Base-by-base conservation (phyloP, 805 yeast genomes). In the Wickerhamomyces queroliae region DNA sequence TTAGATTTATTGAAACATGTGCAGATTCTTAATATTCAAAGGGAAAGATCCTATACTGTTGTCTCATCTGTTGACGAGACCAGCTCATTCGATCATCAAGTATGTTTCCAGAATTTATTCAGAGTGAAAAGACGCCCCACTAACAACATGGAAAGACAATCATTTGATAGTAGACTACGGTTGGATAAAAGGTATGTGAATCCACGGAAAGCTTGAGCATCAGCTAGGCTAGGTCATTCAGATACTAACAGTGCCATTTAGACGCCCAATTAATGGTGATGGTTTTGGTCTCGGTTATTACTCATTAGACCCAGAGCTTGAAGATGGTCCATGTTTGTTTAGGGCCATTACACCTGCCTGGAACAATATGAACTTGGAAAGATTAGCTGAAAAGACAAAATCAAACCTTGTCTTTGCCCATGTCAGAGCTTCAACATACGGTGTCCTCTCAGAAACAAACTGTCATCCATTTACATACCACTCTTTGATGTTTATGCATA, bases 221-320 rank as follows among this genome's bases (percentile, higher is more conserved):
- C 8, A 4, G 9, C n/a, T 26, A 16, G 7, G 10, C 5, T 8
- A n/a, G n/a, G n/a, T n/a, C n/a, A n/a, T n/a, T n/a, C n/a, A n/a
- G n/a, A n/a, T n/a, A n/a, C n/a, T n/a, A n/a, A n/a, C n/a, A n/a
- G n/a, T n/a, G n/a, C n/a, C n/a, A n/a, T n/a, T n/a, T 15, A 67
- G 95, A 48, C 77, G 95, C 38, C 98, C 99, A 2, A 87, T 93
- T 50, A 93, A 93, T 59, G 99, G 99, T 31, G 99, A 93, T 61
- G 99, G 99, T 1, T 93, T 93, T 61, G 99, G 99, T 2, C 91
- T 93, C 18, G 98, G 98, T 1, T 93, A 93, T 63, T 93, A 93
- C 56, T 70, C 80, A 4, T 52, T 66, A n/a, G 83, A 76, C 33
- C 64, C 64, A 9, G 80, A 76, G 35, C 61, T 74, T 16, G 76